Base-by-base conservation (phyloP, 2,329 filamentous ascomycete genomes). In the Pseudogymnoascus sp. region DNA sequence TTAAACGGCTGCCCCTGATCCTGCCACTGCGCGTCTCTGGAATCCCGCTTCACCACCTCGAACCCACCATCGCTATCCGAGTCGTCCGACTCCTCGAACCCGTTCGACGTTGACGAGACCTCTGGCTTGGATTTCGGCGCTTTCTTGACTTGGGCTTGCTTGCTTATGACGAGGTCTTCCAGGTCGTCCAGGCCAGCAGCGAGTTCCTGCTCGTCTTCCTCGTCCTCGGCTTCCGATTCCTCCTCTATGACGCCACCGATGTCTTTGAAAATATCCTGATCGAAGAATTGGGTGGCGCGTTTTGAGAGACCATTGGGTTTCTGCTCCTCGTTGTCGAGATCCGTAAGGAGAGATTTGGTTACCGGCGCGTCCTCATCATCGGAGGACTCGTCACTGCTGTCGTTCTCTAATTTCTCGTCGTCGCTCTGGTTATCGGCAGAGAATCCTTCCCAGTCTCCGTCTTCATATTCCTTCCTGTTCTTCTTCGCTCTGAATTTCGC, bases 361-460 rank as follows among this genome's bases (percentile, higher is more conserved):
- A 74, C 68, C 33, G 71, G 66, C 19, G 69, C 75, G 63, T 74
- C 75, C 5, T 83, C 80, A 1, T 87, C 84, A 2, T 83, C 80
- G 7, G 85, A 83, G 1, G 81, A 81, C n/a, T 86, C 85, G 63
- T 83, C 84, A 66, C 85, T 86, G 67, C 82, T 85, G 63, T 85
- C 84, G 60, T 84, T 81, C 53, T 88, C 83, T 15, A 87, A 75
- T 59, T 81, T 77, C 40, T 82, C 73, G 42, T 84, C 82, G 62
- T 87, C 84, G 65, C 82, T 84, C 53, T 37, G 33, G 33, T 83
- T 84, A 10, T 82, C 85, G 21, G 84, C 82, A 4, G 90, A 96
- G 65, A 97, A 86, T 1, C 95, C 95, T 69, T 96, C 90, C 88
- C 93, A 99, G 72, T 96, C 93, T 13, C 91, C 92, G 64, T 96